Conservation (phyloP, 305 asterid genomes). For the Petunia hybrid region DNA sequence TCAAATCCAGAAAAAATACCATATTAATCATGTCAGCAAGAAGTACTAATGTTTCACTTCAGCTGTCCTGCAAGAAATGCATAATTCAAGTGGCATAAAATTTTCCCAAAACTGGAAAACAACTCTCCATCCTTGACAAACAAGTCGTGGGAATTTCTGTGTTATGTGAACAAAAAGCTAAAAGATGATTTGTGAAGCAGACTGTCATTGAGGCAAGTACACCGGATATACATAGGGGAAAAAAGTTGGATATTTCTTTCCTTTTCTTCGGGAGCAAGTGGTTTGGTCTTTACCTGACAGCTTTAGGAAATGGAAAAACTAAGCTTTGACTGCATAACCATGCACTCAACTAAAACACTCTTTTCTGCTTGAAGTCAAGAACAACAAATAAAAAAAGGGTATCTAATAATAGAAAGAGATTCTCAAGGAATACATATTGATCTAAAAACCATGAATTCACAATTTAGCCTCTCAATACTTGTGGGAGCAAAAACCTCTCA, state of each 20-base stretch:
- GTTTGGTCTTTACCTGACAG: no score
- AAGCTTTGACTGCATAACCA: neutral
- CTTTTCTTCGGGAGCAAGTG: no score
- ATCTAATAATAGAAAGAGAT: neutral
- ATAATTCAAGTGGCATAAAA: neutral
- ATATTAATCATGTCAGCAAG: neutral
- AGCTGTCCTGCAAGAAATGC: neutral
- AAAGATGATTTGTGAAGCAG: conserved; percentile 16
- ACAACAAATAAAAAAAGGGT: neutral
- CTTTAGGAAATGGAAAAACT: no score
- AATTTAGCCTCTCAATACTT: neutral
- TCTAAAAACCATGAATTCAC: neutral
- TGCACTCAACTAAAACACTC: neutral
- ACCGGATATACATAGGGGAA: neutral
- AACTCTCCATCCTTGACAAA: neutral
- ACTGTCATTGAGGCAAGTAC: neutral
- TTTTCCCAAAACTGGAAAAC: neutral
- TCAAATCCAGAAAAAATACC: conserved; percentile 33
- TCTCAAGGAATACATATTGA: neutral
- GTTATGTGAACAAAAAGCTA: neutral
- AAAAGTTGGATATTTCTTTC: neutral
- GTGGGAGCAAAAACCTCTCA: neutral
- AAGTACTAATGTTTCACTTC: neutral
- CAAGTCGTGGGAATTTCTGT: neutral
- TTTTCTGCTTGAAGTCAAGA: neutral